These are phyloP conservation scores for Choiromyces venosus DNA, from an alignment of 495 filamentous ascomycete genomes.

Conservation along the genomic window DNA sequence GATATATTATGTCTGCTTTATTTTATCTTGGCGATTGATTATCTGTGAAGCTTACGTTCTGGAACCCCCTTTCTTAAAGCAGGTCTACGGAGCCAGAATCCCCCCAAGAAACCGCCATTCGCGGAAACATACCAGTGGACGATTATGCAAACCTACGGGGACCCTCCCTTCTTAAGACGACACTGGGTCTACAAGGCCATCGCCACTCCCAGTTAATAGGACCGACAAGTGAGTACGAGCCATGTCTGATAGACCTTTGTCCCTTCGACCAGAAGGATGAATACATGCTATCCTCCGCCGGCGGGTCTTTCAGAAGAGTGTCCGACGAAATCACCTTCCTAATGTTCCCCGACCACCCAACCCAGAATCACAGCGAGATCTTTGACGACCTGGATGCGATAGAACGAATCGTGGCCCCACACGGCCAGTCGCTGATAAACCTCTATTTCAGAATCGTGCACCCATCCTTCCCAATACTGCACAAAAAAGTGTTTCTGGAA, in stretches of 20 bases:
- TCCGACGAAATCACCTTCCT: slow-evolving; percentile 79
- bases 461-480: slow-evolving; percentile 82
- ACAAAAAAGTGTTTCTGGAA: slow-evolving; percentile 80
- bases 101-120: slow-evolving; percentile 27
- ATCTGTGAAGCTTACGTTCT: slow-evolving; percentile 27
- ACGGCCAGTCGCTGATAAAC: slow-evolving; percentile 74
- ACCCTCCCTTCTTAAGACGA: slow-evolving; percentile 56
- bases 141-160: slow-evolving; percentile 44
- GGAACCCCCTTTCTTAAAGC: slow-evolving; percentile 50
- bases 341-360: slow-evolving; percentile 59
- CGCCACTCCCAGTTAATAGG: slow-evolving; percentile 62
- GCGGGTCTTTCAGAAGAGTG: slow-evolving; percentile 69
- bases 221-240: slow-evolving; percentile 67
- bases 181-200: slow-evolving; percentile 59
- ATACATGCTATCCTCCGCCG: slow-evolving; percentile 53
- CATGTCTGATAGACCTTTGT: slow-evolving; percentile 64
- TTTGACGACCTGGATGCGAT: slow-evolving; percentile 68
- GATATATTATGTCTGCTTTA: neutral
- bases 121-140: slow-evolving; percentile 30
- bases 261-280: slow-evolving; percentile 67
- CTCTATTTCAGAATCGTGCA: slow-evolving; percentile 85
- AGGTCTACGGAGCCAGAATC: slow-evolving; percentile 51
- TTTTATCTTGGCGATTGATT: neutral
- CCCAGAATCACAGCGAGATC: slow-evolving; percentile 55
- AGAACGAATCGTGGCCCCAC: slow-evolving; percentile 73